phyloP scores from a whole-genome alignment of 805 yeast species.

The Candida railenensis region DNA sequence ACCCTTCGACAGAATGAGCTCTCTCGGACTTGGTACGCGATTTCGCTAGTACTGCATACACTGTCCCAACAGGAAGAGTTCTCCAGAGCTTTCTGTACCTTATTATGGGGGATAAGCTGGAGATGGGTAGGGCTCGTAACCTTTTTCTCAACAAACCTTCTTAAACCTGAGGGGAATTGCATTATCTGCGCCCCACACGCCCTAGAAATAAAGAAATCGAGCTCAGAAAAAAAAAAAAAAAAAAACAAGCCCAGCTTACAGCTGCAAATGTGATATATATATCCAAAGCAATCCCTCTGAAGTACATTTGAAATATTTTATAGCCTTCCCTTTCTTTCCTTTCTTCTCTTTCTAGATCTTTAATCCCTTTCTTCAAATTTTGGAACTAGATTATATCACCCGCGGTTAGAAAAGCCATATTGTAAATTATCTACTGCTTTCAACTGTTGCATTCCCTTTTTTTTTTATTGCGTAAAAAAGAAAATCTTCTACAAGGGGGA shows the following conservation, averaged over 20 bases:
- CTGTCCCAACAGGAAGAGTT: neutral
- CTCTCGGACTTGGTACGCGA: neutral
- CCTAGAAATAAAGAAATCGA: neutral
- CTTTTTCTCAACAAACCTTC: neutral
- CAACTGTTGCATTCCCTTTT: neutral
- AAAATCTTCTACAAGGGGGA: neutral
- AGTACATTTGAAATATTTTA: neutral
- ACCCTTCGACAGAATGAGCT: slow-evolving; percentile 1
- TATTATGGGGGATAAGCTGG: neutral
- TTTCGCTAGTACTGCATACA: too few relatives aligned
- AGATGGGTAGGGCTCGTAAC: neutral
- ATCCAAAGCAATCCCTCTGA: neutral
- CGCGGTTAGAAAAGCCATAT: too few relatives aligned
- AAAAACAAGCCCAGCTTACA: neutral
- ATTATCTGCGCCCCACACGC: slow-evolving; percentile 1
- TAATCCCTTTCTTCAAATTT: neutral
- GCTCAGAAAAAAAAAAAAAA: neutral
- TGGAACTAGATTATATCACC: too few relatives aligned
- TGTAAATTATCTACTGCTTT: neutral
- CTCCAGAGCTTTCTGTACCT: too few relatives aligned
- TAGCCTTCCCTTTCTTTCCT: neutral
- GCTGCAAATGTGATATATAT: neutral
- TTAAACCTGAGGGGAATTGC: neutral
- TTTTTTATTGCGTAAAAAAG: too few relatives aligned
- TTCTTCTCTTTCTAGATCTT: neutral